Evolutionary conservation across 225 moss, liverwort and hornwort genomes (phyloP), one percentile per base, ranked within the genome.

Genomic region (Asterella californica): DNA sequence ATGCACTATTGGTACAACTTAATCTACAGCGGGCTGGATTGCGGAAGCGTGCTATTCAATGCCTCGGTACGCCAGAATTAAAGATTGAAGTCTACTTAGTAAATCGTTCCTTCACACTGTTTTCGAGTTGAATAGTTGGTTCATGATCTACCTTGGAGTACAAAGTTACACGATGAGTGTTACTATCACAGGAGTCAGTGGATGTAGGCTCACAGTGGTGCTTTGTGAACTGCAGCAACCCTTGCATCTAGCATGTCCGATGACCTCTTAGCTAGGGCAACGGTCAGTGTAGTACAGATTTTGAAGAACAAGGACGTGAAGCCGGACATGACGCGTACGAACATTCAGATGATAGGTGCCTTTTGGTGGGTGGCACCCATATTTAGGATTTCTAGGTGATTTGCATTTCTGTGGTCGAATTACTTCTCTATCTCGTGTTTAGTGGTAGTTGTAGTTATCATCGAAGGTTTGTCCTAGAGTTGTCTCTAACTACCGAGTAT

Each of bases 271-370:
- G 99, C 88, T 70, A 91, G 88, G 87, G 99, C 99, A 81, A 99
- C 93, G 72, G 86, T 92, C 66, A 92, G 89, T 83, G 99, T 95
- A 80, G 99, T 99, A 64, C 90, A 90, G 86, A 90, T 99, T 72
- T 81, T 99, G 85, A 94, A 94, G 90, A 99, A 93, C 83, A 99
- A 95, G 88, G 93, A 99, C 82, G 92, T 89, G 78, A 99, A 95
- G 86, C 88, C 99, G 70, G 99, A 99, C 79, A 92, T 95, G 91
- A 99, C 93, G 9, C 95, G 99, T 34, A 99, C 99, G 62, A 99
- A 99, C 70, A 99, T 99, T 69, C 99, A 99, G 87, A 99, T 99
- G 99, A 99, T 99, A 79, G 99, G 99, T 75, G 99, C 99, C 30
- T 94, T 99, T 79, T 99, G 99, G 99, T 99, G 78, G 29, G 83